phyloP scores from a whole-genome alignment of 495 filamentous ascomycete species.

The Beverwykella pulmonaria region DNA sequence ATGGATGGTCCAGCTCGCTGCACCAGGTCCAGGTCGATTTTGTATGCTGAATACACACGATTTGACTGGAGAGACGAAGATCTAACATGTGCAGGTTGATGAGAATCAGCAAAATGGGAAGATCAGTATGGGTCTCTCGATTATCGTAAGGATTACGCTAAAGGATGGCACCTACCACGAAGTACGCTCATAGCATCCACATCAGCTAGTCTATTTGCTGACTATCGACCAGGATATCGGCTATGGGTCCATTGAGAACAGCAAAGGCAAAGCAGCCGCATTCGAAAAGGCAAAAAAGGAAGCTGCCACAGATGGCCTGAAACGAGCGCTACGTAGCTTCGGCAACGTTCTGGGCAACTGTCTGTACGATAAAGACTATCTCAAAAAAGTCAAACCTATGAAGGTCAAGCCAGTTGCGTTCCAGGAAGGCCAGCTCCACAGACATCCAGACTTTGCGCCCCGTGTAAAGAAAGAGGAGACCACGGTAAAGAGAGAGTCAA shows the following conservation, averaged over 20 bases:
- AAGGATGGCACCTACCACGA: constrained; percentile 94
- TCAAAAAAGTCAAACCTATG: constrained; percentile 79
- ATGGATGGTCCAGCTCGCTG: constrained; percentile 93
- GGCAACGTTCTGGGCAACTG: constrained; percentile 97
- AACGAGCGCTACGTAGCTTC: constrained; percentile 86
- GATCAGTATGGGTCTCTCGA: constrained; percentile 79
- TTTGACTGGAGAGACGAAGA: background rate
- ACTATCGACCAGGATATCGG: constrained; percentile 70
- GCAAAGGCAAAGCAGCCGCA: constrained; percentile 87
- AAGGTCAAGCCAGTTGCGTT: constrained; percentile 71
- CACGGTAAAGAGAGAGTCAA: constrained; percentile 40
- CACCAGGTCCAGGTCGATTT: constrained; percentile 89
- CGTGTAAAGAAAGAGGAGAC: constrained; percentile 58
- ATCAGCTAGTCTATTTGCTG: background rate
- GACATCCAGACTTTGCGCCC: constrained; percentile 73
- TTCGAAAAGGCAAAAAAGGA: constrained; percentile 99
- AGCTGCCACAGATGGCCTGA: constrained; percentile 90
- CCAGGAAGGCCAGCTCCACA: constrained; percentile 73
- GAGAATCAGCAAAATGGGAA: constrained; percentile 64
- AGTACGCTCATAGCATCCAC: constrained; percentile 43
- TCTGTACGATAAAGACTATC: constrained; percentile 93
- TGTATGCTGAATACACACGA: constrained; percentile 50
- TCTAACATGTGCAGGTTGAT: constrained; percentile 56
- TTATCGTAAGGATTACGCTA: constrained; percentile 85
- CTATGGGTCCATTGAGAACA: constrained; percentile 93